Evolutionary conservation across 169 alveolate genomes (phyloP), one percentile per base, ranked within the genome.

Genomic region (Eimeria necatrix): DNA sequence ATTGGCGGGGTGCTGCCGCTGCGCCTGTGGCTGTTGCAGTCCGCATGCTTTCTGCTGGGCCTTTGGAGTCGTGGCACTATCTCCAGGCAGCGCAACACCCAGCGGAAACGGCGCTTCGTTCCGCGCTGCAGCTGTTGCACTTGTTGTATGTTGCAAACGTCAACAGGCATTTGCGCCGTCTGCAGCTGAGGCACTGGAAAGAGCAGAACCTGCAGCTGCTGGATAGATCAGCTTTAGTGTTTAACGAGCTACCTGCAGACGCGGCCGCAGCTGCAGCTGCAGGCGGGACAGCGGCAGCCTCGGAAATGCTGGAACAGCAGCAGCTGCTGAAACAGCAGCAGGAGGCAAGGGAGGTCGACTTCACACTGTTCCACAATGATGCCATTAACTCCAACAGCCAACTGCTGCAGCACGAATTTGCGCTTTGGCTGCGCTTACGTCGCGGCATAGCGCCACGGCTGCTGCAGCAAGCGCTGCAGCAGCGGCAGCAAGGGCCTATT

Each of bases 371-470:
- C 53, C 87, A 93, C 48, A 93, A 83, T 70, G 95, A 93, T 18
- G 93, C 95, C 49, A 81, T 93, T 49, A 93, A 93, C 41, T 59
- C 95, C 14, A 83, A 22, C 7, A 68, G 26, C 12, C 71, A 32
- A 59, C 81, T 93, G n/a, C 78, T 81, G 52, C 68, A 81, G 76
- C 87, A 93, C 71, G 95, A 93, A 8, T 83, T 93, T 52, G 68
- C 88, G 4, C 89, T 81, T 71, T 93, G 90, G 93, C 81, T 76
- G 53, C 74, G 61, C 10, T 20, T 70, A 81, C 80, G 95, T 7
- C 26, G 93, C 41, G 93, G 78, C 53, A 59, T 53, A 20, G 56
- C 90, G n/a, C 32, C 90, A 22, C 10, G 24, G 32, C 26, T 60
- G 80, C 78, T 56, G 92, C 92, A 48, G 74, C 92, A 26, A 6